These are phyloP conservation scores for Penicillium sp. DNA, from an alignment of 2,329 filamentous ascomycete genomes.

Conservation along the genomic window DNA sequence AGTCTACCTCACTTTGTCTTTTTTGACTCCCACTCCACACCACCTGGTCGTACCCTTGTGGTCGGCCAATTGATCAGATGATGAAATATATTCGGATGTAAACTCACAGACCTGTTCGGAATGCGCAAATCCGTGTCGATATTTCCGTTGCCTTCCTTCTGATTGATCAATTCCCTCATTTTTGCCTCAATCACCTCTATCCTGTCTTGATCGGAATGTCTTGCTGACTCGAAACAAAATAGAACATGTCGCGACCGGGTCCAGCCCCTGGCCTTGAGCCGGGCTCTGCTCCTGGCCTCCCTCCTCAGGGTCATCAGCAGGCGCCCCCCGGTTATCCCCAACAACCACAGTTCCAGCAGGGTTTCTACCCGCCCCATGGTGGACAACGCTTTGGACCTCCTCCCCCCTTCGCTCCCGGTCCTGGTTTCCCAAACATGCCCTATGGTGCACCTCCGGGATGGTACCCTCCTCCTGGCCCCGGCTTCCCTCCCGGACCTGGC, in stretches of 20 bases:
- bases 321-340: constrained; percentile 39
- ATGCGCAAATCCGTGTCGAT: constrained; percentile 95
- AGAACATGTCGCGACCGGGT: constrained; percentile 44
- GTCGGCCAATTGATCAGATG: constrained; percentile 34
- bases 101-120: constrained; percentile 71
- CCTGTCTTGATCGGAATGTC: constrained; percentile 1
- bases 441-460: constrained; percentile 73
- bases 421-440: constrained; percentile 63
- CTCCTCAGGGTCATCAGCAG: constrained; percentile 38
- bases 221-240: constrained; percentile 22
- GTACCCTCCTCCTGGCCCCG: constrained; percentile 71
- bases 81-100: constrained; percentile 99
- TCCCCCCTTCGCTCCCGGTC: constrained; percentile 53
- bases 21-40: constrained; percentile 4
- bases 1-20: constrained; percentile 50
- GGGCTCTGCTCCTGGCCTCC: constrained; percentile 31
- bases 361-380: constrained; percentile 44
- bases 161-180: constrained; percentile 49
- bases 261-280: constrained; percentile 23
- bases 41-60: constrained; percentile 8
- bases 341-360: constrained; percentile 40
- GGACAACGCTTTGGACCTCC: constrained; percentile 45
- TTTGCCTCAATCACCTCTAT: neutral
- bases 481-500: constrained; percentile 64
- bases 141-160: constrained; percentile 99